Percentiles rank a stretch among this genome's conserved stretches.
These are phyloP conservation scores for Neurospora africana DNA, from an alignment of 495 filamentous ascomycete species.

Conservation along the genomic window DNA sequence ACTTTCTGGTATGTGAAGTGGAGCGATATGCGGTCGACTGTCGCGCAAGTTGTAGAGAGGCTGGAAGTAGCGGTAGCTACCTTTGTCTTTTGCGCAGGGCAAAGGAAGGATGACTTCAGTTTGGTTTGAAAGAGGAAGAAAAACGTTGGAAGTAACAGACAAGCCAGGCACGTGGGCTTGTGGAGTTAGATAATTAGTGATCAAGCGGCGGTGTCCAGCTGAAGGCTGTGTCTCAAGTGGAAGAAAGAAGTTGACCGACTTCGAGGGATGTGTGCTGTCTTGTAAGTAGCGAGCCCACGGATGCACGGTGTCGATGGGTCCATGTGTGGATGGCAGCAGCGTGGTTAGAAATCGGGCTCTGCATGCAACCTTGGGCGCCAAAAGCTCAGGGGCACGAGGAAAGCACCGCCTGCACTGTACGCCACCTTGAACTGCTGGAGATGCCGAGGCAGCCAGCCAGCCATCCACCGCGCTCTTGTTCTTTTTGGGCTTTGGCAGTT, in stretches of 20 bases:
- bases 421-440: constrained; percentile 1
- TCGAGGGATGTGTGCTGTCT: background rate
- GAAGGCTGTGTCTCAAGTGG: background rate
- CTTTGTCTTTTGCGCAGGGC: background rate
- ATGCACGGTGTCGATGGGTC: background rate
- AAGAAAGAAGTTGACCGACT: background rate
- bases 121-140: background rate
- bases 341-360: background rate
- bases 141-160: background rate
- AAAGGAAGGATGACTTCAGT: background rate
- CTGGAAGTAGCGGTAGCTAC: background rate
- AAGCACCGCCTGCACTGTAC: background rate
- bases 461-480: background rate
- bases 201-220: background rate
- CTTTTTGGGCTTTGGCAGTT: background rate
- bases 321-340: background rate
- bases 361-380: background rate
- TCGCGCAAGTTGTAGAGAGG: background rate
- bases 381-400: background rate
- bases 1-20: background rate
- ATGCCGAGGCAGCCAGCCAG: constrained; percentile 3
- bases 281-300: background rate
- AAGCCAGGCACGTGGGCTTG: background rate
- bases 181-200: background rate
- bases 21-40: background rate